Evolutionary conservation across 192 early-diverging fungal genomes (phyloP).

Genomic region (Funneliformis mosseae): DNA sequence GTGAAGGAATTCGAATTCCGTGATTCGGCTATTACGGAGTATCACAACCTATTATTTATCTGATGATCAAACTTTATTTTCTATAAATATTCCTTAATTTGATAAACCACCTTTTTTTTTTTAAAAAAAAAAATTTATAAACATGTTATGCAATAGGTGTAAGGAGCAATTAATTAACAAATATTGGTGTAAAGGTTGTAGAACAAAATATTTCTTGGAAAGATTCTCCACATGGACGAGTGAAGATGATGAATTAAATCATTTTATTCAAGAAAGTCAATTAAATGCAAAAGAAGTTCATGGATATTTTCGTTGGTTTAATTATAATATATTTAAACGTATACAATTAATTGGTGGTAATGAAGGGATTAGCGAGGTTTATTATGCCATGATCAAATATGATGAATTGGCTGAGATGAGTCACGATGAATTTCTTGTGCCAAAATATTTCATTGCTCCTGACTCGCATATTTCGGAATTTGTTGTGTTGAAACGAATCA

Average conservation of each 20-base stretch:
- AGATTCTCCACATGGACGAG: not conserved
- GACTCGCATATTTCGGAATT: not conserved
- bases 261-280: conserved; percentile 14
- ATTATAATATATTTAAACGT: not conserved
- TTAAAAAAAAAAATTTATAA: not conserved
- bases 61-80: no score
- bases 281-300: not conserved
- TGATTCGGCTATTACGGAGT: no score
- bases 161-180: not conserved
- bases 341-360: not conserved
- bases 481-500: conserved; percentile 2
- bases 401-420: not conserved
- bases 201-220: not conserved
- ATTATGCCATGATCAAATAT: not conserved
- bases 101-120: not conserved
- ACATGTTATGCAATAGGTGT: not conserved
- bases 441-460: not conserved
- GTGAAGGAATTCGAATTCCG: no score
- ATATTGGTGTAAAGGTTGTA: conserved; percentile 8
- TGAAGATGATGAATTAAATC: not conserved
- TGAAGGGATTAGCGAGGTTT: not conserved
- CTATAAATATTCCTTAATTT: no score
- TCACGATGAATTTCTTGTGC: not conserved
- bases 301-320: not conserved
- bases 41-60: no score